Evolutionary conservation across 2,329 filamentous ascomycete species (phyloP).

Genomic region (Pestalotiopsis sp.): DNA sequence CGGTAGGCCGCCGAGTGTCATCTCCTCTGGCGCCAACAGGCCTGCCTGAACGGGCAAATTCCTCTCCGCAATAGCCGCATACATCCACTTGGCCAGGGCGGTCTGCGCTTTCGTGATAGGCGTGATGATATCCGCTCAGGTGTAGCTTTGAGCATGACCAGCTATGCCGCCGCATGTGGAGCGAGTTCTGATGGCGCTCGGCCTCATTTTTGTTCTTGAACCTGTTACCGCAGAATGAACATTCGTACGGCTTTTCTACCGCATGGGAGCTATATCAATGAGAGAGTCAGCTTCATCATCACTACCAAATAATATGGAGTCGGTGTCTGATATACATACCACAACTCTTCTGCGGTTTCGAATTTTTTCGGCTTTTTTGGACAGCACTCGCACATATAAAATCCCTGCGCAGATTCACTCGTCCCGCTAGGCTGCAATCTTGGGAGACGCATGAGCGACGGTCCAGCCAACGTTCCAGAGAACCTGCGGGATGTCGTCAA

Average conservation of each 20-base stretch:
- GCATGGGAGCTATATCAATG: slow-evolving; percentile 63
- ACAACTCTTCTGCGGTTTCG: slow-evolving; percentile 79
- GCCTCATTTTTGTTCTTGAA: slow-evolving; percentile 99
- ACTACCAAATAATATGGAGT: background rate
- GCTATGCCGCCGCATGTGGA: slow-evolving; percentile 88
- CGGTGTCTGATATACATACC: slow-evolving; percentile 57
- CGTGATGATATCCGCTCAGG: slow-evolving; percentile 68
- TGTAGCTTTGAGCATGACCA: slow-evolving; percentile 91
- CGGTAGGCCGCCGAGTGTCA: slow-evolving; percentile 52
- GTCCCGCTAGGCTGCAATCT: background rate
- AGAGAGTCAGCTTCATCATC: background rate
- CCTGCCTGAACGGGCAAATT: slow-evolving; percentile 60
- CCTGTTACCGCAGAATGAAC: slow-evolving; percentile 86
- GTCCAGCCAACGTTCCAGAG: background rate
- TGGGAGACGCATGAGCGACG: background rate
- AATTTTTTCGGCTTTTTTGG: slow-evolving; percentile 94
- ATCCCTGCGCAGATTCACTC: background rate
- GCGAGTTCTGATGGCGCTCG: slow-evolving; percentile 92
- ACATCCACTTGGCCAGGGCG: slow-evolving; percentile 72
- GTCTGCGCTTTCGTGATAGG: slow-evolving; percentile 80
- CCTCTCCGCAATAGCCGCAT: slow-evolving; percentile 94
- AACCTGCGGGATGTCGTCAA: background rate
- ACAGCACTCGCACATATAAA: slow-evolving; percentile 77
- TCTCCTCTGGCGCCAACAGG: too few relatives aligned
- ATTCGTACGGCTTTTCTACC: slow-evolving; percentile 95